Evolutionary conservation across 257 asterid genomes (phyloP).

Genomic region (Solanum etuberosum): DNA sequence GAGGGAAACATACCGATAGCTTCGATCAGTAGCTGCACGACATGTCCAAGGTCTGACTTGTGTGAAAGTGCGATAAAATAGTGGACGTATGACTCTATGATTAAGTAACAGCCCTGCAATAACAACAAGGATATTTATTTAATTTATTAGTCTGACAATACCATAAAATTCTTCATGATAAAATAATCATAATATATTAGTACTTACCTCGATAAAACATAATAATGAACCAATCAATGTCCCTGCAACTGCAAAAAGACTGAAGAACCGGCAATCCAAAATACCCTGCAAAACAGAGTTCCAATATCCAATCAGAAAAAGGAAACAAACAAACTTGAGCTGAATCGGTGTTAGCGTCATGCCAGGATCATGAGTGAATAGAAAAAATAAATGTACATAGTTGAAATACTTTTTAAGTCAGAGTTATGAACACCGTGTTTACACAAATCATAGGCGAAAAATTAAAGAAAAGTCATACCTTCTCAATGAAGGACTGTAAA

Average conservation of each 20-base stretch:
- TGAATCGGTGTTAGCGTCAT: not conserved
- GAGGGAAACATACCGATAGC: constrained; percentile 47
- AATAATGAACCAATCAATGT: constrained; percentile 60
- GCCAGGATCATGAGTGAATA: not conserved
- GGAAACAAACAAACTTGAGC: not conserved
- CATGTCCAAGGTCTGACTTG: constrained; percentile 33
- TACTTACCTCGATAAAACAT: constrained; percentile 59
- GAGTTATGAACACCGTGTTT: not conserved
- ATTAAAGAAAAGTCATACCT: constrained; percentile 22
- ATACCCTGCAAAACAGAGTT: constrained; percentile 40
- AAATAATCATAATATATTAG: not conserved
- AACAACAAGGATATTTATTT: not conserved
- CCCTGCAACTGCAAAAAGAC: constrained; percentile 65
- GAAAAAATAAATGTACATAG: not conserved
- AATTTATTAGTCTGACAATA: not conserved
- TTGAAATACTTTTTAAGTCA: no score
- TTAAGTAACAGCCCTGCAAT: constrained; percentile 56
- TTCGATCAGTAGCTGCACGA: constrained; percentile 48
- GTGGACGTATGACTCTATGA: constrained; percentile 42
- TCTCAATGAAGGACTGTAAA: constrained; percentile 44
- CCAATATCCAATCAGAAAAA: not conserved
- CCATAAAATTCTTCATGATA: not conserved
- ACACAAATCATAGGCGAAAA: not conserved
- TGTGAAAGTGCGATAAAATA: constrained; percentile 40
- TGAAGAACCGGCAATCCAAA: constrained; percentile 75